Percentiles rank a stretch among this genome's conserved stretches.
Evolutionary conservation across 169 alveolate genomes (phyloP).

Genomic region (Cryptosporidium baileyi): DNA sequence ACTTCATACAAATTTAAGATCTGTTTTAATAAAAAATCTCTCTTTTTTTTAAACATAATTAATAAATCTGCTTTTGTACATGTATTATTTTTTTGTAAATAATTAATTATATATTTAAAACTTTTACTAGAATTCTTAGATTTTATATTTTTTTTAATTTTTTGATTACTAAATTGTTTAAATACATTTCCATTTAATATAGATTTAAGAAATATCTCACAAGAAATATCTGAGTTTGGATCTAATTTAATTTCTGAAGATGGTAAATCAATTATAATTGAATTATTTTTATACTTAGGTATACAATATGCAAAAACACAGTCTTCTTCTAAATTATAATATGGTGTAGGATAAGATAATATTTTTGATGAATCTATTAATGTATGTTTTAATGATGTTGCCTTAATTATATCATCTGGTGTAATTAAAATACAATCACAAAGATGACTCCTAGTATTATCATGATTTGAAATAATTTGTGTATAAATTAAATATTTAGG

Average conservation of each 20-base stretch:
- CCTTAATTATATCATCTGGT: constrained; percentile 37
- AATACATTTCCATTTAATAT: constrained; percentile 35
- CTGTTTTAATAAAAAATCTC: constrained; percentile 13
- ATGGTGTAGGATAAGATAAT: constrained; percentile 34
- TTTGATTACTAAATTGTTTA: constrained; percentile 1
- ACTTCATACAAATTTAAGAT: constrained; percentile 31
- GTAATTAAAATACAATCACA: constrained; percentile 48
- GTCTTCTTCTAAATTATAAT: constrained; percentile 13
- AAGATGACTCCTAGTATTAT: background rate
- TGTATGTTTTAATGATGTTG: constrained; percentile 41
- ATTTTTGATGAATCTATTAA: constrained; percentile 44
- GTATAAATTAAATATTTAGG: constrained; percentile 31
- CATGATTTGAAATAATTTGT: constrained; percentile 8
- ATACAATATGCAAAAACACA: background rate
- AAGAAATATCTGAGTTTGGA: background rate
- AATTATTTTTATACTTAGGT: constrained; percentile 18
- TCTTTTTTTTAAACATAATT: background rate
- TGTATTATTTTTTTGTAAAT: background rate
- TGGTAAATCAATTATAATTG: constrained; percentile 38
- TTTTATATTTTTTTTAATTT: background rate
- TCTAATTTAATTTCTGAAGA: constrained; percentile 40
- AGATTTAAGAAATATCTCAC: constrained; percentile 41
- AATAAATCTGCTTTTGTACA: background rate
- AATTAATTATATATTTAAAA: constrained; percentile 6
- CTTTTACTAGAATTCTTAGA: background rate